Base-by-base conservation (phyloP, 805 yeast genomes). In the Barnettozyma salicaria region DNA sequence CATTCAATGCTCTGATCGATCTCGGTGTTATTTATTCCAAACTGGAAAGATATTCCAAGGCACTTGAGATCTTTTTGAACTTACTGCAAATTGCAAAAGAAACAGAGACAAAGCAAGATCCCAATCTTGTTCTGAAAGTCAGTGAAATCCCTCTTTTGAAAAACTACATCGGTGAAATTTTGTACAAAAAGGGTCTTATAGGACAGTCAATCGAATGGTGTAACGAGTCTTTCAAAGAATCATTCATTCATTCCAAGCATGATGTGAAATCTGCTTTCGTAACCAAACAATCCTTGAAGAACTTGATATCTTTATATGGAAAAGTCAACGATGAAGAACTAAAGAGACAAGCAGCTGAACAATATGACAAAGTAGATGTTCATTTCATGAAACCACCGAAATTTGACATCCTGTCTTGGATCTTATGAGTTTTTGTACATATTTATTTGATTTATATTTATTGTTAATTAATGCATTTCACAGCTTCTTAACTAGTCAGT, bases 141-240 rank as follows among this genome's bases (percentile, higher is more conserved):
- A 23, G 23, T 25, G 43, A 47, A 39, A 52, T 57, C 6, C 69
- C 74, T 6, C 42, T 67, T 30, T 36, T 69, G 24, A 65, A 64
- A 45, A 54, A 63, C 25, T 65, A 68, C 43, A 49, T 68, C 7
- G 63, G 72, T 29, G 74, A 70, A 44, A 45, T 70, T 6, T 41
- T 68, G 3, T 68, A 69, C 63, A 49, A 49, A 23, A 56, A 60
- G 22, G 58, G 59, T 1, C 36, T 59, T 3, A 44, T 55, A 4
- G 28, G 45, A 5, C 55, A 60, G 30, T 65, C 73, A 0, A 52
- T 68, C n/a, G 62, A 62, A 39, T 59, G 67, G 56, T 67, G 63
- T 8, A 60, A 63, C 38, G 64, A 64, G 23, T 55, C 66, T 3
- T 64, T 64, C 12, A 51, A 57, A 19, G 56, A 55, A 19, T 41